Conservation (phyloP, 73 alveolate species). For the Uronychia setigera region DNA sequence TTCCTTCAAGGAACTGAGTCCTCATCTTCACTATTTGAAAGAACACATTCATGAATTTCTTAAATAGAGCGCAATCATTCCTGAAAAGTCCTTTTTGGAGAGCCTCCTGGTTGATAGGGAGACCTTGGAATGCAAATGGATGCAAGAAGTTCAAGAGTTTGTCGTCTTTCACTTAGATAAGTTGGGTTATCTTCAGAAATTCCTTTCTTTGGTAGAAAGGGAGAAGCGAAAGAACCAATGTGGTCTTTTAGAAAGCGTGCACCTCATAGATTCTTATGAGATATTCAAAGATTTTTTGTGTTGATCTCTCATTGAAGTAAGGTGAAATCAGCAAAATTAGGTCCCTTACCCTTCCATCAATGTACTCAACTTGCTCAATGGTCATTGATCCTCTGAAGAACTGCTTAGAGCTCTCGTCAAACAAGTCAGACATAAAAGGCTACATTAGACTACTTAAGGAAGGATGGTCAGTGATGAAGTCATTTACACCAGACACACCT, state of each 20-base stretch:
- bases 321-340: constrained; percentile 33
- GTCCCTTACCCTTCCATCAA: no score
- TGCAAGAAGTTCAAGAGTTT: constrained; percentile 16
- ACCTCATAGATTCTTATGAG: constrained; percentile 61
- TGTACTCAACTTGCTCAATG: no score
- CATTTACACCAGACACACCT: constrained; percentile 38
- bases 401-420: no score
- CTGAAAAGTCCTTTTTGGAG: constrained; percentile 17
- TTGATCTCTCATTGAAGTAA: constrained; percentile 18
- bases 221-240: constrained; percentile 30
- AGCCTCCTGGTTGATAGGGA: not conserved
- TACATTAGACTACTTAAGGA: not conserved
- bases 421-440: no score
- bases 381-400: no score
- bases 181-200: constrained; percentile 17
- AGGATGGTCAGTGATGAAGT: constrained; percentile 12
- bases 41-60: not conserved
- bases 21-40: not conserved
- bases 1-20: not conserved
- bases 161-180: constrained; percentile 44
- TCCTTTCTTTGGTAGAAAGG: constrained; percentile 51
- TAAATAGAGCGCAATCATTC: constrained; percentile 24
- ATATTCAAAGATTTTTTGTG: constrained; percentile 54
- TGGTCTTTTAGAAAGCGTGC: constrained; percentile 47
- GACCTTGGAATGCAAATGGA: constrained; percentile 34